Percentiles rank a stretch among this genome's conserved stretches.
Conservation (phyloP, 2,329 filamentous ascomycete genomes). For the Zalaria obscura region DNA sequence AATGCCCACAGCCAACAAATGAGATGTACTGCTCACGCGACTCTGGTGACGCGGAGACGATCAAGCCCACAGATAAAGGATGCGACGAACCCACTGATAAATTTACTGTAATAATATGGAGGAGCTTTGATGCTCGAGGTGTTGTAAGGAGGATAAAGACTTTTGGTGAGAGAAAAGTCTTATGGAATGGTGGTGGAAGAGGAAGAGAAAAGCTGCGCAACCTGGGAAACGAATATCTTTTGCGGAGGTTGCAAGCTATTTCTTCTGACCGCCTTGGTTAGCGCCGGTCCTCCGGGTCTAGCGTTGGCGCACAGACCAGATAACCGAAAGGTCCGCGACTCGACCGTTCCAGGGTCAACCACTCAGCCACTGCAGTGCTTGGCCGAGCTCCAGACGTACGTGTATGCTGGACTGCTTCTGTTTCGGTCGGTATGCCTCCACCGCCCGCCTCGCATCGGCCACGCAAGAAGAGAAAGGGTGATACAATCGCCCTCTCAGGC, state of each 20-base stretch:
- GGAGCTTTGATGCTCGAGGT: background rate
- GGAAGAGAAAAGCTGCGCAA: background rate
- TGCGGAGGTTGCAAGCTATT: background rate
- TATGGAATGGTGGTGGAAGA: slow-evolving; percentile 2
- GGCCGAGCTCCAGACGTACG: background rate
- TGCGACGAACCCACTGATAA: slow-evolving; percentile 8
- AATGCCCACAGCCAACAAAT: slow-evolving; percentile 6
- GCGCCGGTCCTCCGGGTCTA: too few relatives aligned
- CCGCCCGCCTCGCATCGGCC: slow-evolving; percentile 20
- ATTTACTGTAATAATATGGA: slow-evolving; percentile 1
- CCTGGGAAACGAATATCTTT: background rate
- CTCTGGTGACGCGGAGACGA: slow-evolving; percentile 5
- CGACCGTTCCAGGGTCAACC: too few relatives aligned
- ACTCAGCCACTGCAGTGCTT: too few relatives aligned
- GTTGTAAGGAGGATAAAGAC: background rate
- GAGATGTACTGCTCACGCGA: slow-evolving; percentile 6
- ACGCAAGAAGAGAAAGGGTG: slow-evolving; percentile 28
- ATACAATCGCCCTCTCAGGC: slow-evolving; percentile 20
- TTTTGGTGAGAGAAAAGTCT: background rate
- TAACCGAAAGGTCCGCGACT: too few relatives aligned
- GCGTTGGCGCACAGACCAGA: too few relatives aligned
- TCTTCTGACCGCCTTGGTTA: too few relatives aligned
- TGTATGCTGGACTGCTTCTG: background rate
- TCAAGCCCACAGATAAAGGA: slow-evolving; percentile 9
- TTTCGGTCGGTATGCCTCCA: slow-evolving; percentile 4